Percentiles rank a stretch among this genome's conserved stretches.
Evolutionary conservation across 441 rosid genomes (phyloP).

Genomic region (Adansonia gregorii): DNA sequence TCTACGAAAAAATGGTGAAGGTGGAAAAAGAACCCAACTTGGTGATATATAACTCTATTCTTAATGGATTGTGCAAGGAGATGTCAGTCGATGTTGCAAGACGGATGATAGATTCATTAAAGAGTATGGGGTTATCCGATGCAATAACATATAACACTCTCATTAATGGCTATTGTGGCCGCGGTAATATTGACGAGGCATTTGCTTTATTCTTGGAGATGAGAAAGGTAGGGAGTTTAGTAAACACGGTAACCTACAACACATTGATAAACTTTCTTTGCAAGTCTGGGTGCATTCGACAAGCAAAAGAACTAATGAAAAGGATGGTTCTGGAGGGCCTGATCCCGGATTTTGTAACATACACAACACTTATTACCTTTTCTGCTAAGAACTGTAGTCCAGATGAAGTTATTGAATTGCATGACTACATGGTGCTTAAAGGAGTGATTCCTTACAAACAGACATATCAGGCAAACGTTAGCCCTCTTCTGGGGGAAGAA

Average conservation of each 20-base stretch:
- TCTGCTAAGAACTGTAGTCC: conserved; percentile 42
- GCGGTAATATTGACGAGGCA: conserved; percentile 42
- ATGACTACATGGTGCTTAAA: conserved; percentile 64
- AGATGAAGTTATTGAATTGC: conserved; percentile 60
- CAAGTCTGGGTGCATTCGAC: conserved; percentile 51
- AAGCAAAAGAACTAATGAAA: conserved; percentile 48
- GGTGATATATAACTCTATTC: conserved; percentile 47
- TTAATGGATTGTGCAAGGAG: conserved; percentile 53
- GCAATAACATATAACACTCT: conserved; percentile 49
- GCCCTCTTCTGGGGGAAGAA: conserved; percentile 47
- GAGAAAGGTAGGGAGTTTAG: conserved; percentile 31
- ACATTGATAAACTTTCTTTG: conserved; percentile 52
- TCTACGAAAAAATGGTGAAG: conserved; percentile 44
- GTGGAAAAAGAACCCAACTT: conserved; percentile 41
- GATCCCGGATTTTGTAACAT: conserved; percentile 48
- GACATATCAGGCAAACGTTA: conserved; percentile 40
- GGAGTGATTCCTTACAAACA: conserved; percentile 59
- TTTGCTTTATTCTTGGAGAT: conserved; percentile 34
- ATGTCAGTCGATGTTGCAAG: conserved; percentile 33
- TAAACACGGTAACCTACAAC: conserved; percentile 47
- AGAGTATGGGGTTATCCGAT: conserved; percentile 38
- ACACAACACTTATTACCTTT: conserved; percentile 49
- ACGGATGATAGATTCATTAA: conserved; percentile 28
- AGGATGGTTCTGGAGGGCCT: conserved; percentile 43
- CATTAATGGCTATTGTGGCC: conserved; percentile 40